Evolutionary conservation across 257 asterid genomes (phyloP).

Genomic region (Salvia miltiorrhiza): DNA sequence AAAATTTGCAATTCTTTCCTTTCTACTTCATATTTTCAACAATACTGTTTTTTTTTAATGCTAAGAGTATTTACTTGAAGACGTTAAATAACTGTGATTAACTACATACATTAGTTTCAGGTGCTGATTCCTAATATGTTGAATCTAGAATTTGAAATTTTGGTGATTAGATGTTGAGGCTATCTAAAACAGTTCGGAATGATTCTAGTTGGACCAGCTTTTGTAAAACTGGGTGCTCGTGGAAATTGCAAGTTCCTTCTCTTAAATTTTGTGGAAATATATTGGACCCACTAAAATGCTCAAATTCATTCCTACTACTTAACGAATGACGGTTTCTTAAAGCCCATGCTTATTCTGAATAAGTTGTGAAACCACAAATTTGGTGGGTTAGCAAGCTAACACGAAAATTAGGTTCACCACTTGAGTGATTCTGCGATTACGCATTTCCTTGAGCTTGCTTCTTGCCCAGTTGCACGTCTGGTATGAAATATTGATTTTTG

Average conservation of each 20-base stretch:
- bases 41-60: background rate
- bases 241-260: background rate
- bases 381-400: background rate
- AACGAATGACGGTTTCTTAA: conserved; percentile 1
- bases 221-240: background rate
- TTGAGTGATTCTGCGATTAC: background rate
- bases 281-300: background rate
- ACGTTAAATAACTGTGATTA: background rate
- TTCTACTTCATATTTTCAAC: background rate
- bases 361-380: background rate
- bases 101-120: background rate
- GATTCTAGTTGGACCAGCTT: conserved; percentile 1
- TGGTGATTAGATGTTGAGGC: background rate
- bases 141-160: background rate
- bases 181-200: background rate
- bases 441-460: background rate
- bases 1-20: background rate
- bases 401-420: background rate
- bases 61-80: background rate
- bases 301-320: background rate
- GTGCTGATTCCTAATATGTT: background rate
- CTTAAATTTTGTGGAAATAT: background rate
- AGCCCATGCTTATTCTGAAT: background rate
- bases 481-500: background rate
- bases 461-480: background rate